phyloP scores from a whole-genome alignment of 2,329 filamentous ascomycete genomes.

The Penicillium concentricum region DNA sequence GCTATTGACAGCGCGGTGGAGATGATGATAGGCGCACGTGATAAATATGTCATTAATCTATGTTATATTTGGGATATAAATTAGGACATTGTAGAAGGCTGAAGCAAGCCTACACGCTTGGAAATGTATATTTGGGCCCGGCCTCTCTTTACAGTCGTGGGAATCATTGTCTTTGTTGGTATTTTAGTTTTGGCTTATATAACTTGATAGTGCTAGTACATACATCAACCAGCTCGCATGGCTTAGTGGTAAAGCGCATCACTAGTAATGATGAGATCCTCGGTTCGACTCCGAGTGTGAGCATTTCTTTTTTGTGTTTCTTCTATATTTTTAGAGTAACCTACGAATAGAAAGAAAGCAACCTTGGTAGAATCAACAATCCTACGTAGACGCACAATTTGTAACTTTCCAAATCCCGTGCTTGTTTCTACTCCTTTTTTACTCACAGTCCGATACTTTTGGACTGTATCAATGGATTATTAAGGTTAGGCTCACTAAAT shows the following conservation, averaged over 20 bases:
- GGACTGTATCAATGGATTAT: no score
- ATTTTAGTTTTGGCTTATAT: not conserved
- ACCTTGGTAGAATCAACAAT: no score
- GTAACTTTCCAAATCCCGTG: no score
- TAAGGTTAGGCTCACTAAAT: no score
- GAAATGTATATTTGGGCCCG: not conserved
- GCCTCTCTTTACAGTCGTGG: not conserved
- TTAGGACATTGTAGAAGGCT: no score
- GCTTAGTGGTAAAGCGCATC: slow-evolving; percentile 9
- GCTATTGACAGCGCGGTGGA: not conserved
- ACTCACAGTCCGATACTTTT: no score
- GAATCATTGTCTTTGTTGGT: no score
- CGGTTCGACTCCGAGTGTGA: slow-evolving; percentile 8
- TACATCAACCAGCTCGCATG: not conserved
- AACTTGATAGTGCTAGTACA: no score
- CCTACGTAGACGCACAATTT: no score
- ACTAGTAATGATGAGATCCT: slow-evolving; percentile 2
- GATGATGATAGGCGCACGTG: not conserved
- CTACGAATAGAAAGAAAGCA: no score
- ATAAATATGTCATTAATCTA: slow-evolving; percentile 2
- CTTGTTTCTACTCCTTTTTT: no score
- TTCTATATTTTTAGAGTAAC: not conserved
- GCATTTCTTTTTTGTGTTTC: not conserved
- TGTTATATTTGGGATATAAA: no score
- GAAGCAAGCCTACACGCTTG: not conserved